Evolutionary conservation across 177 flowering plant species (phyloP), one percentile per base, ranked within the genome.

Genomic region (Vitis hybrid): DNA sequence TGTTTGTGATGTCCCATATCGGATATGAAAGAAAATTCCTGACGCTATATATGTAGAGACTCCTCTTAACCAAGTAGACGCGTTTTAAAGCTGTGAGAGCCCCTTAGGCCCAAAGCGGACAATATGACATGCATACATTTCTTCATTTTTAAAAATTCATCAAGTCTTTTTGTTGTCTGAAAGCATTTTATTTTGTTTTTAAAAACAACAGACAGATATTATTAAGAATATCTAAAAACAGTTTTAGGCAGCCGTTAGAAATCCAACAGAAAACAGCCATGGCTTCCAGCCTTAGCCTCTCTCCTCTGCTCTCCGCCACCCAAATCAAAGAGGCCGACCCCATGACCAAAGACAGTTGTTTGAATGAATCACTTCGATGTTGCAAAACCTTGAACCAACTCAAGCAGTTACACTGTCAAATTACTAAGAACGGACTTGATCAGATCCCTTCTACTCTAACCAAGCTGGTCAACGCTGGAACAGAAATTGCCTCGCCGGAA

Each of bases 311-410:
- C 56, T 67, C 72, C 52, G 67, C 71, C 49, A 48, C 65, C 30
- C 71, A 76, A 18, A 73, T 49, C 26, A 65, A 34, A 39, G 56
- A 72, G 10, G 57, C 34, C 21, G 56, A 64, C 58, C 34, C 62
- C 23, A 68, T 18, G 39, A 3, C 74, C 21, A 67, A 65, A 12
- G 62, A 60, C 39, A 14, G 17, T 56, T 64, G 72, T 15, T 59
- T 48, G 62, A 66, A 19, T 70, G 76, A 69, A 58, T 74, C 77
- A 5, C 58, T 81, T 19, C 73, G 56, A 54, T 55, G 30, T 26
- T 83, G 85, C 84, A 84, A 75, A 79, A 84, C 77, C 70, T 50
- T 87, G 63, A 62, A 70, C 19, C 85, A 87, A 72, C 61, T 85
- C 64, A 68, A 69, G 68, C 83, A 76, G 54, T 18, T 81, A 10